phyloP scores from a whole-genome alignment of 371 early-diverging fungal genomes.

The Actinomortierella wolfii region DNA sequence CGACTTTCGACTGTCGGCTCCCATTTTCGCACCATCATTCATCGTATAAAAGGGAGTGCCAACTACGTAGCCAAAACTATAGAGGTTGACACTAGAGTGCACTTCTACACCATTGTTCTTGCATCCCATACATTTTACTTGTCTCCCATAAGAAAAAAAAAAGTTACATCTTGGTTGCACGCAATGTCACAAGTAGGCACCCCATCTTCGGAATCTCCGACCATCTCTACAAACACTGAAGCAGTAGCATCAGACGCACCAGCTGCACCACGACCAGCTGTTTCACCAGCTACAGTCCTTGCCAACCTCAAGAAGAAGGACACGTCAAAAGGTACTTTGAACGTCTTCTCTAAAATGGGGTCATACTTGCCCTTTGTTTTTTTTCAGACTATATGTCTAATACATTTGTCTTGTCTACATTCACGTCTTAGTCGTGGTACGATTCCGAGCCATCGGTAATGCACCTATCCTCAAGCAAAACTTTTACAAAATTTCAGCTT shows the following conservation, averaged over 20 bases:
- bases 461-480: conserved; percentile 91
- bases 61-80: too few species aligned
- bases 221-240: conserved; percentile 9
- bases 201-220: conserved; percentile 38
- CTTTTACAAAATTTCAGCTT: conserved; percentile 81
- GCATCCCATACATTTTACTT: conserved; percentile 7
- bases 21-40: background rate
- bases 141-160: too few species aligned
- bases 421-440: conserved; percentile 88
- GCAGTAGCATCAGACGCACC: conserved; percentile 5
- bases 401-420: too few species aligned
- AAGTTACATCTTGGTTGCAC: too few species aligned
- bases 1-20: too few species aligned
- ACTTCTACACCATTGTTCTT: conserved; percentile 5
- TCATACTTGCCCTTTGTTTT: background rate
- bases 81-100: conserved; percentile 3
- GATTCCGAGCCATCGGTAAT: conserved; percentile 87
- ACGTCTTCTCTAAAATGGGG: background rate
- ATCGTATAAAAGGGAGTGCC: background rate
- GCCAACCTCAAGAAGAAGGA: conserved; percentile 51
- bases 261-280: conserved; percentile 13
- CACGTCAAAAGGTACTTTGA: conserved; percentile 49
- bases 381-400: too few species aligned
- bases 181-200: conserved; percentile 41
- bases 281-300: conserved; percentile 42